A percentile compares a stretch with the other conserved stretches of the same genome.
Evolutionary conservation across 768 basidiomycete genomes (phyloP).

Genomic region (Tylopilus plumbeoviolaceoides): DNA sequence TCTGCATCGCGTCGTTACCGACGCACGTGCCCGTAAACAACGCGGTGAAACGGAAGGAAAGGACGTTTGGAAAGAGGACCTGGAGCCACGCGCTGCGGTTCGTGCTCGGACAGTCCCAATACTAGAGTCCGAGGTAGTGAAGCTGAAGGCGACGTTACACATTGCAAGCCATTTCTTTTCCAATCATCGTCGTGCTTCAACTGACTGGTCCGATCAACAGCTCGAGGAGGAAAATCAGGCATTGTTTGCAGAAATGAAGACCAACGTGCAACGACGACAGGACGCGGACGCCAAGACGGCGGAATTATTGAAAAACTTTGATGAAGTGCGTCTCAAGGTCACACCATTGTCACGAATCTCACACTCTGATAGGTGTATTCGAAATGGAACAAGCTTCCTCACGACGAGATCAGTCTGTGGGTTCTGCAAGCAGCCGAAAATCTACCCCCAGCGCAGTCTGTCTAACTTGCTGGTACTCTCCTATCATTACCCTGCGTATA

Average conservation of each 20-base stretch:
- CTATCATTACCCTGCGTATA: background rate
- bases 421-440: slow-evolving; percentile 37
- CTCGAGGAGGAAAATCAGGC: slow-evolving; percentile 52
- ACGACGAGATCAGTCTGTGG: slow-evolving; percentile 60
- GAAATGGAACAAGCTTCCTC: slow-evolving; percentile 52
- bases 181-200: background rate
- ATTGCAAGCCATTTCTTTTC: slow-evolving; percentile 27
- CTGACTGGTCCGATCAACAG: slow-evolving; percentile 31
- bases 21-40: slow-evolving; percentile 54
- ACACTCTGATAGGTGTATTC: slow-evolving; percentile 38
- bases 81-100: slow-evolving; percentile 60
- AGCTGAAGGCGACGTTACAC: slow-evolving; percentile 34
- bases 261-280: slow-evolving; percentile 42
- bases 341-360: background rate
- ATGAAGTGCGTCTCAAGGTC: slow-evolving; percentile 39
- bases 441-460: slow-evolving; percentile 28
- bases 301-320: slow-evolving; percentile 49
- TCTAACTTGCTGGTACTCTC: background rate
- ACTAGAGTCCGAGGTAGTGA: slow-evolving; percentile 42
- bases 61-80: slow-evolving; percentile 62
- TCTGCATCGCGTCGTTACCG: slow-evolving; percentile 64
- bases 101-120: slow-evolving; percentile 61
- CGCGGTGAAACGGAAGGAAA: slow-evolving; percentile 39
- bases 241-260: slow-evolving; percentile 46
- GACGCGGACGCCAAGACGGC: slow-evolving; percentile 44